Evolutionary conservation across 2,329 filamentous ascomycete species (phyloP).

Genomic region (Xylariaceae sp.): DNA sequence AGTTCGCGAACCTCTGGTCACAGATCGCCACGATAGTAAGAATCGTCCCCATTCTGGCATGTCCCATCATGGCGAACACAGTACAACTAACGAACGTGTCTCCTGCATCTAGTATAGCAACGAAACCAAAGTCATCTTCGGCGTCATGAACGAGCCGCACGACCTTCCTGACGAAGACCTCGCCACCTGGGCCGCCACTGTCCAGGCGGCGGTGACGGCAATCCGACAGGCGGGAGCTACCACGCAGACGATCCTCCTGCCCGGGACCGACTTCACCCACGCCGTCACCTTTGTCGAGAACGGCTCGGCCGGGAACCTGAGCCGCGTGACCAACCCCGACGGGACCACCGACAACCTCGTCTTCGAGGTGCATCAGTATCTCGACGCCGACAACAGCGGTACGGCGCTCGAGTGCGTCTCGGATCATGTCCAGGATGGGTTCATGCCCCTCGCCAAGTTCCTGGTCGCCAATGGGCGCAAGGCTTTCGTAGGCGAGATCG

Average conservation of each 20-base stretch:
- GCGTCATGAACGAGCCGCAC: constrained; percentile 68
- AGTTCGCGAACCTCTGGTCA: constrained; percentile 56
- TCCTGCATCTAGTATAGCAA: constrained; percentile 55
- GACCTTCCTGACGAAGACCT: constrained; percentile 56
- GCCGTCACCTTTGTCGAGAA: constrained; percentile 44
- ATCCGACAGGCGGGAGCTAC: constrained; percentile 63
- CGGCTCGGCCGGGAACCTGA: constrained; percentile 47
- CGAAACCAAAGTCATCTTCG: constrained; percentile 54
- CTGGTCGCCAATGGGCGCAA: constrained; percentile 42
- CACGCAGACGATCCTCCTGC: constrained; percentile 58
- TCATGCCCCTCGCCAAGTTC: constrained; percentile 42
- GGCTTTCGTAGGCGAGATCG: constrained; percentile 50
- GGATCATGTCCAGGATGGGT: constrained; percentile 47
- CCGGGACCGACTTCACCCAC: constrained; percentile 56
- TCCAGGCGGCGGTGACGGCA: constrained; percentile 60
- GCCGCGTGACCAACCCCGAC: constrained; percentile 54
- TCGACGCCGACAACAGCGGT: constrained; percentile 54
- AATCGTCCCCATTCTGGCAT: too few relatives aligned
- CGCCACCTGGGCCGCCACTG: constrained; percentile 52
- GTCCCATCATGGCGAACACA: too few relatives aligned
- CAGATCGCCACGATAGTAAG: constrained; percentile 26
- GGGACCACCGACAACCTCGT: constrained; percentile 52
- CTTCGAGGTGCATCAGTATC: constrained; percentile 58
- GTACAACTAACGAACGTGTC: constrained; percentile 53
- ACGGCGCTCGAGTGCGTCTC: constrained; percentile 47